Base-by-base conservation (phyloP, 805 yeast species). In the Kuraishia hungarica region DNA sequence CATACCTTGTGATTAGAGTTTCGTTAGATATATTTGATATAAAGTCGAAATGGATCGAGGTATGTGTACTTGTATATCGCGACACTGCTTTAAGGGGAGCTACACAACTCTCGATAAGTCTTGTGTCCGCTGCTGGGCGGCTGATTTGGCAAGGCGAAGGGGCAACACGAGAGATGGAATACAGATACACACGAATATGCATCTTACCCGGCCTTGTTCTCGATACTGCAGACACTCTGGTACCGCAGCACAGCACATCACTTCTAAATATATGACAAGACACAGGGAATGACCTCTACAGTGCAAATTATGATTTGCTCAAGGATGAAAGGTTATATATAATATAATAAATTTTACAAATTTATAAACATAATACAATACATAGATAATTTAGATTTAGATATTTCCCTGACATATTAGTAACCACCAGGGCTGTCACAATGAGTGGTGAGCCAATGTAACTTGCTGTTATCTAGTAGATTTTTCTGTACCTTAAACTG, bases 101-200 rank as follows among this genome's bases (percentile, higher is more conserved):
- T 26, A 49, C 35, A 49, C 39, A 49, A 24, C 20, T 26, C 28
- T 43, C 26, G n/a, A 26, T 46, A 39, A 11, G 28, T 21, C 24
- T 21, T 22, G 50, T 22, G 50, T 7, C 22, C 50, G 26, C 24
- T 21, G 28, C 50, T 13, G 50, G 28, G 50, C 26, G 50, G 28
- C 50, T 48, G 50, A 48, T 23, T 22, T 21, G 28, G 50, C 24
- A 22, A 48, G 26, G 50, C 50, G 19, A 48, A 48, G 50, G 28
- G 28, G 28, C 50, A 48, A 48, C 22, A 48, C 43, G 47, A 51
- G 23, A 48, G 50, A 54, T 39, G 28, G 51, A 52, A 50, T 46
- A 51, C 51, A 22, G 24, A 50, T 24, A 29, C 22, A 26, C 19
- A 23, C 28, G 53, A 35, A 35, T 35, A 35, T 4, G 8, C 3